Evolutionary conservation across 2,329 filamentous ascomycete species (phyloP).

Genomic region (Penicillium sp.): DNA sequence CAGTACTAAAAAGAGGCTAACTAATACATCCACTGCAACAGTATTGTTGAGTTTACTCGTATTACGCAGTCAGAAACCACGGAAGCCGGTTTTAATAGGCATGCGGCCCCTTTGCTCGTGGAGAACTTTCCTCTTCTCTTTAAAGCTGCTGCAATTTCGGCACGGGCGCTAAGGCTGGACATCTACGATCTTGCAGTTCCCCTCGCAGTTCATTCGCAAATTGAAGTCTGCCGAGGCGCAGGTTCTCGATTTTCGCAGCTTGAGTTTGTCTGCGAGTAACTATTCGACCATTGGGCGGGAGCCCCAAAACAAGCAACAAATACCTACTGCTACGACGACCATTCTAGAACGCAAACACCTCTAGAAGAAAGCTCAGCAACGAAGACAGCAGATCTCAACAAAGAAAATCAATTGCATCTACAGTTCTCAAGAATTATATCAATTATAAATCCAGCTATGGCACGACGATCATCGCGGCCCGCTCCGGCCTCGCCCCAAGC

Average conservation of each 20-base stretch:
- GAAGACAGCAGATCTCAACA: not conserved
- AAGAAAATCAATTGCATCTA: not conserved
- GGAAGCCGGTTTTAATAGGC: constrained; percentile 24
- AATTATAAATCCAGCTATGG: constrained; percentile 31
- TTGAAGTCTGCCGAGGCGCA: not conserved
- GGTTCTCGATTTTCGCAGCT: not conserved
- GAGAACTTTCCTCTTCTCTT: constrained; percentile 8
- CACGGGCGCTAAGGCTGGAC: not conserved
- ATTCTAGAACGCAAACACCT: not conserved
- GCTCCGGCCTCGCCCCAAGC: constrained; percentile 40
- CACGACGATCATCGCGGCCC: constrained; percentile 48
- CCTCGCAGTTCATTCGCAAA: not conserved
- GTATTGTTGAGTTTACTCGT: constrained; percentile 2
- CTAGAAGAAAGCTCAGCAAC: not conserved
- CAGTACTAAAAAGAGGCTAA: constrained; percentile 1
- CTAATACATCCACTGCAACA: not conserved
- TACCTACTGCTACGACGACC: not conserved
- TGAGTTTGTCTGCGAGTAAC: not conserved
- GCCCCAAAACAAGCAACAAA: not conserved
- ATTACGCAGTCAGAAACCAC: constrained; percentile 21
- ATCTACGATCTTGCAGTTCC: constrained; percentile 2
- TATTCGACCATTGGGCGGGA: not conserved
- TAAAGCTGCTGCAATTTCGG: not conserved
- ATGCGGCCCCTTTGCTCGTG: constrained; percentile 9
- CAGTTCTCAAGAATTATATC: not conserved